Evolutionary conservation across 2,329 filamentous ascomycete species (phyloP), one percentile per base, ranked within the genome.

Genomic region (Colletotrichum scovillei): DNA sequence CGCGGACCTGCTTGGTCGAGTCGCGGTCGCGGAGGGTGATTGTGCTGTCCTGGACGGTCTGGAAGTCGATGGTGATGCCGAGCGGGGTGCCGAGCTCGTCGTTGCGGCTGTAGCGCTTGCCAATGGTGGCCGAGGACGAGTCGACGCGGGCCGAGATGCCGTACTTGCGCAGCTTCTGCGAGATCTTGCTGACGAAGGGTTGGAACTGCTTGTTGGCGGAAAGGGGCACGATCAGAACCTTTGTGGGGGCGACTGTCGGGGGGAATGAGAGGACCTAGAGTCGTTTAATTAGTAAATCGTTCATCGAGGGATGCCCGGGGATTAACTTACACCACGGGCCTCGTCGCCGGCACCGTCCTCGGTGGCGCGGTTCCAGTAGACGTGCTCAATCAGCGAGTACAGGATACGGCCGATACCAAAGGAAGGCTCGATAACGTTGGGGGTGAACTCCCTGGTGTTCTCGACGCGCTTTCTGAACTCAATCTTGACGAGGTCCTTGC

Each of bases 361-460:
- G 73, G 82, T 88, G 67, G 82, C 88, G 76, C 97, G 93, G 67
- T 92, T 94, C 96, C 97, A 99, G 90, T 95, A 99, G 82, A 90
- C 92, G 85, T 99, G 97, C 86, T 99, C 97, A 81, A 97, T 93
- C 79, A 99, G 86, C 74, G 93, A 92, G 87, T 98, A 98, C 72
- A 98, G 87, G 75, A 98, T 98, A 78, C 96, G 92, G 73, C 96
- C 97, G 80, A 98, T 97, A 87, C 96, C 96, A 79, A 98, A 99
- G 0, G 96, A 98, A 1, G 96, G 97, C 86, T 99, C 97, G 78
- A 98, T 97, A 60, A 97, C 95, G 81, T 98, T 98, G 73, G 96
- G 96, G 0, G 93, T 97, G 86, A 94, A 99, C 82, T 98, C 95
- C 78, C 97, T 91, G 72, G 92, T 91, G 81, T 97, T 93, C 83